Conservation (phyloP, 225 moss, liverwort and hornwort genomes). For the Sphagnum contortum region DNA sequence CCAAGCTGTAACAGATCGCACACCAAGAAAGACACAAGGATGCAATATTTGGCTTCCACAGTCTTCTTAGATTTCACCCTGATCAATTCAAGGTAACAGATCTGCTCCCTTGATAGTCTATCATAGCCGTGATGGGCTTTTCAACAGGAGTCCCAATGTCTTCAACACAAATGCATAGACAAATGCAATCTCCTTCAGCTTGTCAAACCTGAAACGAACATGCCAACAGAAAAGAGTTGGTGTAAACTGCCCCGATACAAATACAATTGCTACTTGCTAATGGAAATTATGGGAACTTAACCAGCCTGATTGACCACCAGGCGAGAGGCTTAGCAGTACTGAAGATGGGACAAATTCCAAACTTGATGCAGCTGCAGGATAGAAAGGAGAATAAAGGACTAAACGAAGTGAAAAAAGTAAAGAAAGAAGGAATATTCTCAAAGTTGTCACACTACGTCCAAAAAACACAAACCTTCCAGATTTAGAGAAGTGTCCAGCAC, state of each 20-base stretch:
- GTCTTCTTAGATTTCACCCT: too few species aligned
- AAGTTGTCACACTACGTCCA: neutral
- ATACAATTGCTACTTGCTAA: too few species aligned
- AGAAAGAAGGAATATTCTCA: neutral
- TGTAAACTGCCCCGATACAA: too few species aligned
- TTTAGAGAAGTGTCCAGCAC: conserved; percentile 89
- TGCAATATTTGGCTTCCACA: too few species aligned
- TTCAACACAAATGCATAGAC: conserved; percentile 40
- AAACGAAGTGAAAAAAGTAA: neutral
- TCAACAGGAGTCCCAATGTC: conserved; percentile 24
- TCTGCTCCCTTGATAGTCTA: neutral
- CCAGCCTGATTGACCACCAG: too few species aligned
- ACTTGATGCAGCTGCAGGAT: neutral
- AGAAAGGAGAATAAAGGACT: neutral
- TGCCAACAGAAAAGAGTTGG: too few species aligned
- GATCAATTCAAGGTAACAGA: too few species aligned
- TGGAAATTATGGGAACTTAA: too few species aligned
- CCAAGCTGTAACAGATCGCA: too few species aligned
- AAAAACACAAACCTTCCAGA: conserved; percentile 60
- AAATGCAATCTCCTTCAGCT: conserved; percentile 46
- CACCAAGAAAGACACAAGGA: too few species aligned
- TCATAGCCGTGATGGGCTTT: conserved; percentile 28
- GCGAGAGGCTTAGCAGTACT: too few species aligned
- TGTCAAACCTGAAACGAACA: conserved; percentile 39
- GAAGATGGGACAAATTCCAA: too few species aligned